Percentiles rank a stretch among this genome's conserved stretches.
Conservation (phyloP, 78 protist genomes). For the Chrysochromulina tobinii region DNA sequence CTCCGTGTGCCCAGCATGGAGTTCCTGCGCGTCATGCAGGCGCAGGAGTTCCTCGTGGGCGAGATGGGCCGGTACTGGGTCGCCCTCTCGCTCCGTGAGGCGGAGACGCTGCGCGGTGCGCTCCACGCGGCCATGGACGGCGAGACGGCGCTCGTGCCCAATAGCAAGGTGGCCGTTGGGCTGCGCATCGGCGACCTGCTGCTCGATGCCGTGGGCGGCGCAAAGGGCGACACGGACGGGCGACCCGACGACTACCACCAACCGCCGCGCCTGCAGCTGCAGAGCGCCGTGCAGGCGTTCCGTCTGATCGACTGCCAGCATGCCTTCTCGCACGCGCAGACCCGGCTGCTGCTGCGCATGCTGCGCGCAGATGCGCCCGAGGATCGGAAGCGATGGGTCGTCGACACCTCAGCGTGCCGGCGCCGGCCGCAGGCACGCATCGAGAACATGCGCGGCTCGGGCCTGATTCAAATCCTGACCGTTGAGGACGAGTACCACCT, state of each 20-base stretch:
- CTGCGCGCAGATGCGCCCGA: slow-evolving; percentile 3
- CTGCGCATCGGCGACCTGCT: neutral
- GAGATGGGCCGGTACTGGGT: neutral
- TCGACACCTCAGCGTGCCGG: neutral
- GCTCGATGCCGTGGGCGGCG: neutral
- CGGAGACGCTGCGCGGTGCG: slow-evolving; percentile 59
- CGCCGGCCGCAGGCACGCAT: neutral
- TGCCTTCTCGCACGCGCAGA: neutral
- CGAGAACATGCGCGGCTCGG: neutral
- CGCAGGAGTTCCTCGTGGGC: neutral
- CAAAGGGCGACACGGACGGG: neutral
- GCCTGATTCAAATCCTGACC: neutral
- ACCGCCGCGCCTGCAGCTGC: slow-evolving; percentile 20
- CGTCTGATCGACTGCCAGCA: neutral
- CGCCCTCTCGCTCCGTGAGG: slow-evolving; percentile 71
- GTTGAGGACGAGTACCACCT: slow-evolving; percentile 12
- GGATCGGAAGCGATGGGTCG: slow-evolving; percentile 17
- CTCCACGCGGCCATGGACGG: slow-evolving; percentile 29
- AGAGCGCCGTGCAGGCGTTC: neutral
- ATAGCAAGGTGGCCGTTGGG: neutral
- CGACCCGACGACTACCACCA: neutral
- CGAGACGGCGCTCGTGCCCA: neutral
- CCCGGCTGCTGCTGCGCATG: slow-evolving; percentile 40
- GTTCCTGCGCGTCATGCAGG: neutral
- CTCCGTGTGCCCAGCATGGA: neutral